Base-by-base conservation (phyloP, 176 grass and related monocot genomes). In the Oryza brachyantha region DNA sequence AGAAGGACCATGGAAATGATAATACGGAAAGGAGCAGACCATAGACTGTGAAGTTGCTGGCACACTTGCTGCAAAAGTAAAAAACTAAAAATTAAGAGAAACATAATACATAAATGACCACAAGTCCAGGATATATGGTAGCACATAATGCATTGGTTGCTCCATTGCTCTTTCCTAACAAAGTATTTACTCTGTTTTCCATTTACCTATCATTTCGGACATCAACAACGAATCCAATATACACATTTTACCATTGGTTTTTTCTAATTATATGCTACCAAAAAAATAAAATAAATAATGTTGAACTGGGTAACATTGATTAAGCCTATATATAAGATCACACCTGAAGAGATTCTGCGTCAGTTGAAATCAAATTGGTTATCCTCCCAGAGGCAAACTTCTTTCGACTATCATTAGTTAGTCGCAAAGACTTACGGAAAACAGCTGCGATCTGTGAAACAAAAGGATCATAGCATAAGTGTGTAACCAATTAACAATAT, bases 21-120 rank as follows among this genome's bases (percentile, higher is more conserved):
- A 81, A 99, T 99, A 60, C 96, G 92, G 76, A 99, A 99, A 93
- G 96, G 96, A 89, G 96, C 96, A 72, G 96, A 99, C 96, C 96
- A 99, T 71, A 99, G 83, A 74, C 88, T 93, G 87, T 99, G 96
- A 82, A 99, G 88, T 82, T 99, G 96, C 50, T 99, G 92, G 74
- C 92, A 99, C 46, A 93, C 88, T 95, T 95, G 92, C 96, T 99
- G 92, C 65, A 81, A 69, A 90, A 61, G 74, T 64, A 46, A 84
- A 81, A 54, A 83, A 68, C 31, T 58, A 74, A 38, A 70, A 73
- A 70, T 52, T 75, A 80, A 74, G 16, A 22, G 27, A 13, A 68
- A 68, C 66, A 58, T 32, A 35, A 84, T 27, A 64, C 14, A 72
- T 22, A 13, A 72, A 72, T 81, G 48, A 43, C 14, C 25, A 78